These are phyloP conservation scores for Suillus ampliporus DNA, from an alignment of 768 basidiomycete species.

Conservation along the genomic window DNA sequence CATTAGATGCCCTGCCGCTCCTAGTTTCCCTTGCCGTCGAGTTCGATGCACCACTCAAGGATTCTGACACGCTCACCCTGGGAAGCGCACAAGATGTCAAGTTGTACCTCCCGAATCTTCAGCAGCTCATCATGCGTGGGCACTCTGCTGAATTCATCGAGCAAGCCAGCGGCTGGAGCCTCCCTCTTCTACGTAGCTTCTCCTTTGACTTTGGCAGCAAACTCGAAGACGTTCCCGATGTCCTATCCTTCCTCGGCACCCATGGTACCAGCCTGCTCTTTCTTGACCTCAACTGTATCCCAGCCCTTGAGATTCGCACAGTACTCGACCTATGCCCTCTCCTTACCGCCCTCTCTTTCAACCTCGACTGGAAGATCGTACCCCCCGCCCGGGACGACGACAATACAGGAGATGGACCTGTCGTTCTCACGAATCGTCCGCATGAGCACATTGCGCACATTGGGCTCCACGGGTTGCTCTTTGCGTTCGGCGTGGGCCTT, in stretches of 20 bases:
- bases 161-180: conserved; percentile 67
- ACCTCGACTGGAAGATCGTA: conserved; percentile 72
- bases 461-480: conserved; percentile 70
- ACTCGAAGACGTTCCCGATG: conserved; percentile 57
- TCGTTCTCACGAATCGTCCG: conserved; percentile 53
- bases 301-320: conserved; percentile 57
- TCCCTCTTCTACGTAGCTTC: conserved; percentile 64
- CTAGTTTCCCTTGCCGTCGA: conserved; percentile 64
- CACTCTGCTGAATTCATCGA: conserved; percentile 70
- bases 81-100: conserved; percentile 66
- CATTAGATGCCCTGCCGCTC: conserved; percentile 63
- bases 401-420: conserved; percentile 31
- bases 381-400: conserved; percentile 24
- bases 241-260: conserved; percentile 58
- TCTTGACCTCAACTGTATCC: conserved; percentile 69
- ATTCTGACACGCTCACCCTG: conserved; percentile 54
- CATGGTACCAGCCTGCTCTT: conserved; percentile 65
- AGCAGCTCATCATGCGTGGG: conserved; percentile 68
- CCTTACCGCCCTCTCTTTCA: conserved; percentile 70
- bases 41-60: conserved; percentile 39
- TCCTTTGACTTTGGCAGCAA: conserved; percentile 54
- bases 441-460: conserved; percentile 63
- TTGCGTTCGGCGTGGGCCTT: conserved; percentile 71
- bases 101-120: conserved; percentile 58
- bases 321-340: conserved; percentile 69